These are phyloP conservation scores for Lepidopterella palustris DNA, from an alignment of 495 filamentous ascomycete genomes.

Conservation along the genomic window DNA sequence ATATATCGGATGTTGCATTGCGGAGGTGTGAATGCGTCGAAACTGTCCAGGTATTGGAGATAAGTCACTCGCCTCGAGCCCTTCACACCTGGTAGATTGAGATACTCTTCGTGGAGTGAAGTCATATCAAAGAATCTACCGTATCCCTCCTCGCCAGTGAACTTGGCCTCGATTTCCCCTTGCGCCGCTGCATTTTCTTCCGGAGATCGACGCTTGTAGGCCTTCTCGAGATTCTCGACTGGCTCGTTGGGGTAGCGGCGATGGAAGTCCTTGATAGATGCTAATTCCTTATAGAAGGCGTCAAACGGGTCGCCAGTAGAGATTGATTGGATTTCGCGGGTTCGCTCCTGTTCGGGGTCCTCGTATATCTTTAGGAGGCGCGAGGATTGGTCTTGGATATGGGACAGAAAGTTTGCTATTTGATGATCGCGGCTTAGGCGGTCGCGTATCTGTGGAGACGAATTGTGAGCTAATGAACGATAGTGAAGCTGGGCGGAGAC, in stretches of 20 bases:
- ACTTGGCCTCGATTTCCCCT: constrained; percentile 76
- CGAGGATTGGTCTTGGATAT: constrained; percentile 78
- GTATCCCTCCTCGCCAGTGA: constrained; percentile 89
- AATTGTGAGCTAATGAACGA: constrained; percentile 32
- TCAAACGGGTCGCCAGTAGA: constrained; percentile 85
- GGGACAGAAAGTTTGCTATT: constrained; percentile 73
- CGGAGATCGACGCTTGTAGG: constrained; percentile 71
- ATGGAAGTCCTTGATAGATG: constrained; percentile 78
- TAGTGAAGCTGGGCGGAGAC: constrained; percentile 28
- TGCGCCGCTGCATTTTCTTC: constrained; percentile 46
- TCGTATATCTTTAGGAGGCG: constrained; percentile 79
- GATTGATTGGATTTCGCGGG: constrained; percentile 75
- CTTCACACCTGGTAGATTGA: constrained; percentile 72
- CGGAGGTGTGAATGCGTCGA: constrained; percentile 77
- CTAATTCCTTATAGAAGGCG: constrained; percentile 81
- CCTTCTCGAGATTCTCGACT: constrained; percentile 87
- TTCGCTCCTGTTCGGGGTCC: constrained; percentile 62
- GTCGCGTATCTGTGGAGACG: constrained; percentile 63
- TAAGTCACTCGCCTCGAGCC: constrained; percentile 67
- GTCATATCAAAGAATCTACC: constrained; percentile 88
- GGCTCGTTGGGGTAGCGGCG: constrained; percentile 88
- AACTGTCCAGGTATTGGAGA: constrained; percentile 81
- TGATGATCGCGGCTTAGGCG: constrained; percentile 84
- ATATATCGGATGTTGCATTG: constrained; percentile 60
- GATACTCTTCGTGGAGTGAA: constrained; percentile 71